Evolutionary conservation across 371 early-diverging fungal species (phyloP).

Genomic region (Coemansia sp.): DNA sequence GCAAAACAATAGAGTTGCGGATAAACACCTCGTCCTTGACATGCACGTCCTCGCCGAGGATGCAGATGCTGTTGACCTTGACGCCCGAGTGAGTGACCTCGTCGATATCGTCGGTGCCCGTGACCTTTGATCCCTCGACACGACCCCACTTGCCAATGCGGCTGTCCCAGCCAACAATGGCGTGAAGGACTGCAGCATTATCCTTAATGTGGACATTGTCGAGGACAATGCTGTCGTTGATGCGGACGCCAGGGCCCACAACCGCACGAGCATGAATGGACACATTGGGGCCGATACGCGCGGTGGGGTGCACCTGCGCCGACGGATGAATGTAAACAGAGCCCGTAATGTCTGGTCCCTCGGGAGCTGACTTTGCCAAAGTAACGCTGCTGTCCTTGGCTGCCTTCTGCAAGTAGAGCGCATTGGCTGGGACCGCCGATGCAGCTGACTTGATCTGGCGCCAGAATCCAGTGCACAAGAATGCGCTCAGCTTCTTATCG

Average conservation of each 20-base stretch:
- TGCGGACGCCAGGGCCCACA: conserved; percentile 93
- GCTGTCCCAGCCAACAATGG: conserved; percentile 95
- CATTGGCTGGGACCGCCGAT: conserved; percentile 92
- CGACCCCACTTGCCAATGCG: conserved; percentile 92
- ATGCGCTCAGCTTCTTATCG: conserved; percentile 77
- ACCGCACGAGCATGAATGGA: conserved; percentile 90
- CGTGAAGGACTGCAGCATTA: conserved; percentile 80
- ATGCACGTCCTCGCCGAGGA: conserved; percentile 86
- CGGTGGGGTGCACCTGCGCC: conserved; percentile 89
- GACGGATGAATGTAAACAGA: conserved; percentile 93
- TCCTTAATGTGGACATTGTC: conserved; percentile 91
- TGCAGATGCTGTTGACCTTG: conserved; percentile 88
- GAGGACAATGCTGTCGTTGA: conserved; percentile 92
- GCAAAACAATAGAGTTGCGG: conserved; percentile 94
- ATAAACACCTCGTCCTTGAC: conserved; percentile 90
- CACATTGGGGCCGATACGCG: conserved; percentile 94
- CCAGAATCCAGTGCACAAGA: conserved; percentile 82
- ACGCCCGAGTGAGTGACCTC: conserved; percentile 80
- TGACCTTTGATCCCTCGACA: conserved; percentile 82
- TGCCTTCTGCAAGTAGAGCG: conserved; percentile 80
- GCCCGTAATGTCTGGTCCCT: conserved; percentile 81
- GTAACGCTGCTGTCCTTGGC: conserved; percentile 61
- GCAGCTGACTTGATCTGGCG: conserved; percentile 93
- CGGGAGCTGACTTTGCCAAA: conserved; percentile 56
- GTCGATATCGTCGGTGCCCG: conserved; percentile 58